phyloP scores from a whole-genome alignment of 2,329 filamentous ascomycete genomes.

The Cladophialophora exuberans region DNA sequence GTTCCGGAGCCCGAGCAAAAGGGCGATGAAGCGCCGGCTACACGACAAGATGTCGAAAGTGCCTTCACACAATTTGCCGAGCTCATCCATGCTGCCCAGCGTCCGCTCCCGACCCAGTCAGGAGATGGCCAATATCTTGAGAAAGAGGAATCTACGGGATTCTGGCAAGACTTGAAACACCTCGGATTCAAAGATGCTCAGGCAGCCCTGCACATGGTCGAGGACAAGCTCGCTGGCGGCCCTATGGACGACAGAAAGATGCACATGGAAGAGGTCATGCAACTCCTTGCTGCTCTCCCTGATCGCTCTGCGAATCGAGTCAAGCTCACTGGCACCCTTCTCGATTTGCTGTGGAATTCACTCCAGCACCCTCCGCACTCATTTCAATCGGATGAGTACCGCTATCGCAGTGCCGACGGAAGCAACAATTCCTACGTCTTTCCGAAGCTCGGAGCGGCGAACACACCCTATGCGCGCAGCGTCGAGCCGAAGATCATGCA shows the following conservation, averaged over 20 bases:
- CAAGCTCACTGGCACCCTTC: constrained; percentile 68
- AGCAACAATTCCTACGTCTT: constrained; percentile 71
- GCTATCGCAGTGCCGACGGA: constrained; percentile 71
- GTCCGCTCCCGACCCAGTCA: constrained; percentile 66
- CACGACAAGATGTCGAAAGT: constrained; percentile 44
- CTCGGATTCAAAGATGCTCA: constrained; percentile 62
- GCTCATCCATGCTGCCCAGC: constrained; percentile 57
- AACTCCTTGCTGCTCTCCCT: constrained; percentile 68
- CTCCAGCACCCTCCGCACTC: constrained; percentile 73
- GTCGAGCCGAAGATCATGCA: constrained; percentile 58
- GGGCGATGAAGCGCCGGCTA: constrained; percentile 38
- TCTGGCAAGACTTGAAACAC: constrained; percentile 61
- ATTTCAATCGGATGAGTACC: constrained; percentile 57
- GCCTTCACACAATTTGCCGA: constrained; percentile 51
- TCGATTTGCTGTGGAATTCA: constrained; percentile 71
- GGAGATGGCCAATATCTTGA: constrained; percentile 64
- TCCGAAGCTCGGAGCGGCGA: constrained; percentile 68
- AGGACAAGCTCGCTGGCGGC: constrained; percentile 65
- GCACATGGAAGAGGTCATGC: constrained; percentile 74
- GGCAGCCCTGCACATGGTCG: constrained; percentile 65
- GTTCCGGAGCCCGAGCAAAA: constrained; percentile 4
- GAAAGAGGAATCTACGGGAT: constrained; percentile 53
- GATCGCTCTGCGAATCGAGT: constrained; percentile 63
- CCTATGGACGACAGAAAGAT: constrained; percentile 75
- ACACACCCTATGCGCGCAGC: constrained; percentile 68